A percentile compares a stretch with the other conserved stretches of the same genome.
These are phyloP conservation scores for Bocquillonia castaneifolia DNA, from an alignment of 441 rosid species.

Conservation along the genomic window DNA sequence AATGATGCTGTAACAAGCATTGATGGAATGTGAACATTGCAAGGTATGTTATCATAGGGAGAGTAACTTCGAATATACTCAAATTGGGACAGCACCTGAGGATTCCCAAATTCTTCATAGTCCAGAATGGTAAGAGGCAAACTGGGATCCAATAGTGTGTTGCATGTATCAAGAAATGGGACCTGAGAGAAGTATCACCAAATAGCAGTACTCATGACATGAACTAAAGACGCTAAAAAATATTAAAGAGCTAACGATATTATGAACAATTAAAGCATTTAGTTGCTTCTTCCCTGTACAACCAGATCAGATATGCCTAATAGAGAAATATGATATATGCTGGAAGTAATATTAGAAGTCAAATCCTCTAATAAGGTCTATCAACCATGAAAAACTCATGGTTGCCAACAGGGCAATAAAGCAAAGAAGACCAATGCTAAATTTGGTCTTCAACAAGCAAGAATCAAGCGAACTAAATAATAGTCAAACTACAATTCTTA, in stretches of 20 bases:
- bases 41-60: constrained; percentile 78
- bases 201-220: constrained; percentile 11
- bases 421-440: background rate
- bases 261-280: background rate
- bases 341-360: background rate
- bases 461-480: background rate
- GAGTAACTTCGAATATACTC: constrained; percentile 56
- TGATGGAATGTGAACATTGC: constrained; percentile 55
- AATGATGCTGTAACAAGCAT: constrained; percentile 76
- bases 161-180: constrained; percentile 79
- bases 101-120: constrained; percentile 92
- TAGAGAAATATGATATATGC: background rate
- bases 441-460: background rate
- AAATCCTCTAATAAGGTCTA: background rate
- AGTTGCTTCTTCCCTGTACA: background rate
- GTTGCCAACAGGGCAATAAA: background rate
- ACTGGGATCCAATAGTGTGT: constrained; percentile 66
- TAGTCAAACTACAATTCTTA: background rate
- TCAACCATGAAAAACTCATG: background rate
- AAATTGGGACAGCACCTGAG: constrained; percentile 49
- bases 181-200: constrained; percentile 41
- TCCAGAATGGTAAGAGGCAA: constrained; percentile 79
- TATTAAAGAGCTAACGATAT: background rate
- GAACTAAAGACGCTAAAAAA: too few species aligned
- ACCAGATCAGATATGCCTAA: background rate